Evolutionary conservation across 139 green algal genomes (phyloP).

Genomic region (Ettlia oleoabundans): DNA sequence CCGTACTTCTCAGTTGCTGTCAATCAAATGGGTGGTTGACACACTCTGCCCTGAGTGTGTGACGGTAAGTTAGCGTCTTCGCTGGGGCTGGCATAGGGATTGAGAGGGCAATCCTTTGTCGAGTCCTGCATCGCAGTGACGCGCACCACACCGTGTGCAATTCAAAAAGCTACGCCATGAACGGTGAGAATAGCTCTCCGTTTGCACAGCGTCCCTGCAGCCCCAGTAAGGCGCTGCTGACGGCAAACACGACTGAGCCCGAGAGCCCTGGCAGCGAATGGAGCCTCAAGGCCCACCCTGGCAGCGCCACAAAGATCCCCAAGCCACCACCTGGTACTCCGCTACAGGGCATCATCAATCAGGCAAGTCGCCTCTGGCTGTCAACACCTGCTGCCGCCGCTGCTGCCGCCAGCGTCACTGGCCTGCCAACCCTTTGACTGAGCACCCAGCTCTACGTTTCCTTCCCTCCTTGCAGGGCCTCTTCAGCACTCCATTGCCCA

Average conservation of each 20-base stretch:
- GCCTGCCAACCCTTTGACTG: too few relatives aligned
- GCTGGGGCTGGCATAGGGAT: too few relatives aligned
- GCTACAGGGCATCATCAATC: not conserved
- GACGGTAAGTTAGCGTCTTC: too few relatives aligned
- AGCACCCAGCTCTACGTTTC: not conserved
- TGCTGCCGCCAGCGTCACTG: too few relatives aligned
- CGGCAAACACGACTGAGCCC: not conserved
- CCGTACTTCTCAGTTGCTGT: too few relatives aligned
- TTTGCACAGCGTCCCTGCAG: not conserved
- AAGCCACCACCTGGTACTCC: not conserved
- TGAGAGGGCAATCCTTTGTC: too few relatives aligned
- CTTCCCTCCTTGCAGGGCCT: not conserved
- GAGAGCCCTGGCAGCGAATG: slow-evolving; percentile 6
- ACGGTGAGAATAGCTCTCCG: not conserved
- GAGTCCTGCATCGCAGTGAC: too few relatives aligned
- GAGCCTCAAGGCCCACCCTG: not conserved
- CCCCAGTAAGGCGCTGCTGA: not conserved
- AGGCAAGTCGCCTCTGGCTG: not conserved
- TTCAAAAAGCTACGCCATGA: not conserved
- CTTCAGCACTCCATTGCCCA: slow-evolving; percentile 10
- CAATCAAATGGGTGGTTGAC: too few relatives aligned
- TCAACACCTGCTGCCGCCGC: not conserved
- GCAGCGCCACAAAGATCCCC: not conserved
- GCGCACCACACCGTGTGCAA: too few relatives aligned
- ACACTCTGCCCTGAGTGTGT: too few relatives aligned